Base-by-base conservation (phyloP, 108 stramenopile species). In the Skeletonema potamos region DNA sequence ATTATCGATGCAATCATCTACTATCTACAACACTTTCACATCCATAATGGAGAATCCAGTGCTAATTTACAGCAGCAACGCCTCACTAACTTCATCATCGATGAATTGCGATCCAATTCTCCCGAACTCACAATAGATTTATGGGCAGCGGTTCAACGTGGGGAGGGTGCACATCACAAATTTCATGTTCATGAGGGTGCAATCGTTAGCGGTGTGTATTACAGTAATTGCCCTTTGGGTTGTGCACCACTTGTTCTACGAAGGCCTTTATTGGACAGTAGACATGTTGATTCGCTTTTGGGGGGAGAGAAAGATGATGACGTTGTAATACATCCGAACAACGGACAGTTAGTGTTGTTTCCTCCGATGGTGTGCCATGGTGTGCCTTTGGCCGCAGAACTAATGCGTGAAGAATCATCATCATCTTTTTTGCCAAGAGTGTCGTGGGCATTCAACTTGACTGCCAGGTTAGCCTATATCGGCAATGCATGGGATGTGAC, bases 121-220 rank as follows among this genome's bases (percentile, higher is more conserved):
- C 62, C 41, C 8, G 72, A 58, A 43, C 32, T 73, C 17, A 63
- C 72, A 4, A 64, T 73, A 6, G 72, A 73, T 64, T 4, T 73
- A 44, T 73, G 72, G 72, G 63, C 72, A n/a, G 54, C 72, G 18
- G 63, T 73, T 17, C 72, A 73, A 11, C 34, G 72, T 39, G 72
- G 72, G 27, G 24, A 28, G 5, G 63, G 63, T 28, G 63, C 72
- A 6, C 39, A 64, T 65, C 72, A 73, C 56, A 54, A 37, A 20
- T 56, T 54, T 58, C 72, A 73, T 44, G 72, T 73, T 6, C 72
- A 73, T 30, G 72, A 73, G 24, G 72, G 72, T 13, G 72, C 63
- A 28, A 18, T 73, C 29, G 29, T 73, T 29, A 60, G 58, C 2
- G 72, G 72, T 17, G 72, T 73, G 27, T 73, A 73, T 44, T 73